Evolutionary conservation across 805 yeast species (phyloP).

Genomic region (Teunomyces aglyptinius): DNA sequence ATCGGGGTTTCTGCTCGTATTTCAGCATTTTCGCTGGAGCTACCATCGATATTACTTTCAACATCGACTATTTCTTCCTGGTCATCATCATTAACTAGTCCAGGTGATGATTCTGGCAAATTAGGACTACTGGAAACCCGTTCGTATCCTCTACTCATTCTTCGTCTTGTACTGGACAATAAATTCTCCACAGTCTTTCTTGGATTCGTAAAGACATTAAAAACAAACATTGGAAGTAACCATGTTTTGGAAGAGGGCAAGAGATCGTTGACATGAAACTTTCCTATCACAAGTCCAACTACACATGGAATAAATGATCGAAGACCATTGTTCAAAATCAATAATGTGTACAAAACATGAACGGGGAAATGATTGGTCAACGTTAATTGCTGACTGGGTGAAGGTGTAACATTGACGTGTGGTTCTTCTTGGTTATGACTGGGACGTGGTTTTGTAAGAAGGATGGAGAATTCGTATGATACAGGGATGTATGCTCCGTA

Average conservation of each 20-base stretch:
- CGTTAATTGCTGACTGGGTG: conserved; percentile 16
- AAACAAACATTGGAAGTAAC: conserved; percentile 29
- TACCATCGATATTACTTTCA: background rate
- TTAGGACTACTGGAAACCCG: background rate
- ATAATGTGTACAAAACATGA: conserved; percentile 34
- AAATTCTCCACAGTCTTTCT: background rate
- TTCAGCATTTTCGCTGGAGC: conserved; percentile 13
- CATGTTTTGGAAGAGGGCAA: conserved; percentile 37
- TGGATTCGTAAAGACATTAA: conserved; percentile 29
- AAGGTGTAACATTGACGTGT: background rate
- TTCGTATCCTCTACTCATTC: background rate
- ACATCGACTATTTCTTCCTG: conserved; percentile 24
- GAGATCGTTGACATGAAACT: conserved; percentile 31
- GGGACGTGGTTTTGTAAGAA: conserved; percentile 20
- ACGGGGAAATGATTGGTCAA: conserved; percentile 40
- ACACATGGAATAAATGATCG: conserved; percentile 34
- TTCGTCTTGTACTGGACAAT: background rate
- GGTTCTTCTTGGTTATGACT: conserved; percentile 1
- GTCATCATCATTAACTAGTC: conserved; percentile 14
- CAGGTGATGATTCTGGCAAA: background rate
- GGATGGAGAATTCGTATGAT: conserved; percentile 34
- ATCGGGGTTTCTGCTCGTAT: conserved; percentile 58
- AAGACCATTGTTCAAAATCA: conserved; percentile 39
- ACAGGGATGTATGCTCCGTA: conserved; percentile 33
- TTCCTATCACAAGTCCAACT: conserved; percentile 39